Conservation (phyloP, 2,329 filamentous ascomycete species). For the Diaporthe amygdali region DNA sequence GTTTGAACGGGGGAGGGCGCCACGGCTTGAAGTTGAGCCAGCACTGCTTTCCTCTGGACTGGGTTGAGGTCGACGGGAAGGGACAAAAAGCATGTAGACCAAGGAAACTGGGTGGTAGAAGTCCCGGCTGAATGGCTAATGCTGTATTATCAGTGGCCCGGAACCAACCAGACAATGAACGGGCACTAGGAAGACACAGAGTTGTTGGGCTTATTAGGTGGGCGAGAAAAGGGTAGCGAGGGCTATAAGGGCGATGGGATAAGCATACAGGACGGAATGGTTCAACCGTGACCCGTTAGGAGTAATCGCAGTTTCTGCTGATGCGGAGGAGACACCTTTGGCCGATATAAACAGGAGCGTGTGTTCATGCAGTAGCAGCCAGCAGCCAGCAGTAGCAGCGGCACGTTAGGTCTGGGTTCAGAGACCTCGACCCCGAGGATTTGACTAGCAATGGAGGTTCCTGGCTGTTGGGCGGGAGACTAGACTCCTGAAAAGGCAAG, state of each 20-base stretch:
- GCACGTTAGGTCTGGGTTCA: background rate
- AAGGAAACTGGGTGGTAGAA: constrained; percentile 43
- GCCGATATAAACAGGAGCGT: background rate
- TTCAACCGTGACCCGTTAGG: background rate
- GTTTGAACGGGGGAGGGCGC: constrained; percentile 20
- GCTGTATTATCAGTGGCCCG: constrained; percentile 45
- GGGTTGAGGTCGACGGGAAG: constrained; percentile 34
- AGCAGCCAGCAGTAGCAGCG: background rate
- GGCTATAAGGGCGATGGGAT: constrained; percentile 7
- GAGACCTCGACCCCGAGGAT: constrained; percentile 9
- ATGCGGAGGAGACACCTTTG: background rate
- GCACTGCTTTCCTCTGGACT: background rate
- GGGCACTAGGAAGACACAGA: constrained; percentile 27
- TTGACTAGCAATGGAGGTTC: constrained; percentile 13
- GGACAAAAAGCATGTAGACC: constrained; percentile 40
- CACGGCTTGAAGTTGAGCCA: constrained; percentile 41
- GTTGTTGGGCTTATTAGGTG: constrained; percentile 3
- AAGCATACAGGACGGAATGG: constrained; percentile 13
- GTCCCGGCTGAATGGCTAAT: constrained; percentile 57
- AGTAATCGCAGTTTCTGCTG: background rate
- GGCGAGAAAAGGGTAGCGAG: constrained; percentile 11
- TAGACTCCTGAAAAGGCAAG: constrained; percentile 21
- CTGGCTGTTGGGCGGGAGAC: background rate
- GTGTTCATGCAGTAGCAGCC: constrained; percentile 5
- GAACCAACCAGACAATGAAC: constrained; percentile 40